Percentiles rank a stretch among this genome's conserved stretches.
Evolutionary conservation across 106 monocot genomes (phyloP).

Genomic region (Triglochin maritima): DNA sequence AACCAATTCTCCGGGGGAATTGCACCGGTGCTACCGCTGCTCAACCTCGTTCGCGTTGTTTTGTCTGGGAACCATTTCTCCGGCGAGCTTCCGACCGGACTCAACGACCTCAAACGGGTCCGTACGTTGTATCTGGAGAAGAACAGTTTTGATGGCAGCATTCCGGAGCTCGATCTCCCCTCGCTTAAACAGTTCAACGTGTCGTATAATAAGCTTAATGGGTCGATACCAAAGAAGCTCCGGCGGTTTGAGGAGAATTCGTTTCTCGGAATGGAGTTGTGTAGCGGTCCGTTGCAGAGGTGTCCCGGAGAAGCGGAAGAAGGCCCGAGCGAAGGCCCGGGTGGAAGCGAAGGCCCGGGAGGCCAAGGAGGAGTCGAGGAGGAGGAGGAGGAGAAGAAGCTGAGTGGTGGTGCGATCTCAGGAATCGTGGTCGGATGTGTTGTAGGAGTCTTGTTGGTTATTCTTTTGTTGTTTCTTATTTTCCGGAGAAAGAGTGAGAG

Average conservation of each 20-base stretch:
- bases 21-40: constrained; percentile 14
- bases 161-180: constrained; percentile 34
- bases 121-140: constrained; percentile 33
- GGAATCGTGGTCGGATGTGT: constrained; percentile 48
- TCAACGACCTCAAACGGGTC: constrained; percentile 41
- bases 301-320: constrained; percentile 26
- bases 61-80: constrained; percentile 41
- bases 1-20: constrained; percentile 46
- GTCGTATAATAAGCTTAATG: constrained; percentile 53
- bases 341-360: neutral
- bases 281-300: constrained; percentile 39
- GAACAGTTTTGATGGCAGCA: constrained; percentile 31
- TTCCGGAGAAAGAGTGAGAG: constrained; percentile 21
- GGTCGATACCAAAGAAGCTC: constrained; percentile 46
- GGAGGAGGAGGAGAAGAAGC: constrained; percentile 20
- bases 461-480: constrained; percentile 28
- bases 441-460: constrained; percentile 25
- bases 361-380: neutral
- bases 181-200: constrained; percentile 49
- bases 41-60: constrained; percentile 29
- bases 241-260: constrained; percentile 14
- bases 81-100: constrained; percentile 28
- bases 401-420: constrained; percentile 60
- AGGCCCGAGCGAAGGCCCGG: no score
- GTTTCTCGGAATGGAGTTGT: constrained; percentile 37